Evolutionary conservation across 257 asterid genomes (phyloP).

Genomic region (Penstemon newberryi): DNA sequence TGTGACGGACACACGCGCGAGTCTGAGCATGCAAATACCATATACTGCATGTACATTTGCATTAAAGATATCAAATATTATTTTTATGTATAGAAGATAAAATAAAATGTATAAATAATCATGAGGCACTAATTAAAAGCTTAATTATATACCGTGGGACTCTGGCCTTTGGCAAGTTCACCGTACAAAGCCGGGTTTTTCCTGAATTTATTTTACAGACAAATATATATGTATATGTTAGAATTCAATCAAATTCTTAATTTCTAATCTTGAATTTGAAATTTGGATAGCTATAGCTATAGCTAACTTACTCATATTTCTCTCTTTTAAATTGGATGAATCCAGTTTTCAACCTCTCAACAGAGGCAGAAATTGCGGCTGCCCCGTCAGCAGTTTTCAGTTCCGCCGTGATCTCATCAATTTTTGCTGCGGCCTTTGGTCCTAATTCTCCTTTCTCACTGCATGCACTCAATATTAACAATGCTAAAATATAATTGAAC

Average conservation of each 20-base stretch:
- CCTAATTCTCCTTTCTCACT: constrained; percentile 81
- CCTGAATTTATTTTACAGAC: constrained; percentile 38
- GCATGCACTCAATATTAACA: constrained; percentile 22
- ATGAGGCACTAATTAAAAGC: neutral
- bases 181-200: constrained; percentile 60
- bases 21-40: constrained; percentile 92
- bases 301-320: constrained; percentile 70
- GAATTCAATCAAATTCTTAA: constrained; percentile 10
- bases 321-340: constrained; percentile 78
- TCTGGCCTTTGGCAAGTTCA: constrained; percentile 88
- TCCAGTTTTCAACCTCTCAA: constrained; percentile 74
- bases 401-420: constrained; percentile 70
- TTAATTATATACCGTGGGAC: constrained; percentile 62
- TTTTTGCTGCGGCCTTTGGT: constrained; percentile 75
- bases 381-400: constrained; percentile 47
- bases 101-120: neutral
- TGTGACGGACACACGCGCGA: constrained; percentile 97
- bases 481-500: too few species aligned
- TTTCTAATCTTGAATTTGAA: neutral
- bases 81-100: neutral
- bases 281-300: neutral
- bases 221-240: neutral
- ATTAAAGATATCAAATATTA: too few species aligned
- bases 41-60: constrained; percentile 47
- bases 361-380: constrained; percentile 41